These are phyloP conservation scores for Venturia pyrina DNA, from an alignment of 2,329 filamentous ascomycete genomes.

Conservation along the genomic window DNA sequence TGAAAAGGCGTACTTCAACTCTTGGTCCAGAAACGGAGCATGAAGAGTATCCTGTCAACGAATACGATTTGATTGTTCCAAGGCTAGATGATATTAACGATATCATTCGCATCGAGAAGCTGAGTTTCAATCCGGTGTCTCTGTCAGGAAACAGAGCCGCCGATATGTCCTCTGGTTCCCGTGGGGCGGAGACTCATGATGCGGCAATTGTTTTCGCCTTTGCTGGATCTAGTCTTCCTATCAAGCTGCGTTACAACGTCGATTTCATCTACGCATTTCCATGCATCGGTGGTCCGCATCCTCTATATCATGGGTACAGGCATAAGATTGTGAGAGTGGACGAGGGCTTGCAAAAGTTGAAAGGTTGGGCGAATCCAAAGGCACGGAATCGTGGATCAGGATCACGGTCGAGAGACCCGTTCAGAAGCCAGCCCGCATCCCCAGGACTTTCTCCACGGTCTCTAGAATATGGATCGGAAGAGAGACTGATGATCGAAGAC, in stretches of 20 bases:
- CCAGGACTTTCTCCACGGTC: not conserved
- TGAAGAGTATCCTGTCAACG: constrained; percentile 49
- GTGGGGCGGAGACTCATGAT: constrained; percentile 21
- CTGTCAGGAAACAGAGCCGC: not conserved
- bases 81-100: constrained; percentile 50
- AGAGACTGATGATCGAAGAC: not conserved
- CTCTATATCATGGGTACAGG: constrained; percentile 62
- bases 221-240: constrained; percentile 28
- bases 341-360: constrained; percentile 45
- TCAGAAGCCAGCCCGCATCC: not conserved
- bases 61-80: constrained; percentile 45
- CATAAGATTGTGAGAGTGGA: constrained; percentile 52
- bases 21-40: constrained; percentile 51
- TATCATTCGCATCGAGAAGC: constrained; percentile 58
- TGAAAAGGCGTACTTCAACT: constrained; percentile 58
- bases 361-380: constrained; percentile 8
- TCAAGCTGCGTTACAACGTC: constrained; percentile 30
- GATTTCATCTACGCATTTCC: constrained; percentile 33
- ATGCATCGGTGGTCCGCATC: constrained; percentile 31
- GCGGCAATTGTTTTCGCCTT: constrained; percentile 31
- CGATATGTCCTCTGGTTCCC: not conserved
- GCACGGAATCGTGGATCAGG: constrained; percentile 1
- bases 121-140: constrained; percentile 42
- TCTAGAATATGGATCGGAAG: not conserved
- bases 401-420: constrained; percentile 1